phyloP scores from a whole-genome alignment of 2,329 filamentous ascomycete species.

The Colletotrichum higginsianum region DNA sequence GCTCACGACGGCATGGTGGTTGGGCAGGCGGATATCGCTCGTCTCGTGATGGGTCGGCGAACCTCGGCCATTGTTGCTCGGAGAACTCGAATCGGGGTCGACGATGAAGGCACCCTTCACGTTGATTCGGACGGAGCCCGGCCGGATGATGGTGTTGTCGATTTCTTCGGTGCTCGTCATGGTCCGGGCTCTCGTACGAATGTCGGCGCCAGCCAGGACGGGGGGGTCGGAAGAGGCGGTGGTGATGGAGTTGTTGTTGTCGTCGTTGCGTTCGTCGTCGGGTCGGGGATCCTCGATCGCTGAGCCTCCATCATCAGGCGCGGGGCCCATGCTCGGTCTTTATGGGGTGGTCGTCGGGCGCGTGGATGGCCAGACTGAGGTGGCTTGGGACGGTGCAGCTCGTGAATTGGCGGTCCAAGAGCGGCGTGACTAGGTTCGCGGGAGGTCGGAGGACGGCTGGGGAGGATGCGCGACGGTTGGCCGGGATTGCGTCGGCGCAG shows the following conservation, averaged over 20 bases:
- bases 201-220: constrained; percentile 23
- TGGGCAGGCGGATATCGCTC: constrained; percentile 94
- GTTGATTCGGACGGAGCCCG: constrained; percentile 90
- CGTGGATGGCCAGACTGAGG: constrained; percentile 22
- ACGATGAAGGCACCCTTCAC: constrained; percentile 97
- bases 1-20: constrained; percentile 95
- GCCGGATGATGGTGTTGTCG: constrained; percentile 72
- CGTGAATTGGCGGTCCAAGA: constrained; percentile 37
- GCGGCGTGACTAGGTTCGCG: constrained; percentile 23
- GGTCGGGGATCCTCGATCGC: constrained; percentile 34
- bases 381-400: constrained; percentile 34
- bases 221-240: constrained; percentile 19
- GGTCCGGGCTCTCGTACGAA: constrained; percentile 48
- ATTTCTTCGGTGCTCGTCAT: constrained; percentile 70
- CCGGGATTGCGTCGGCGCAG: constrained; percentile 22
- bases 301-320: constrained; percentile 38
- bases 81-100: constrained; percentile 78
- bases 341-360: constrained; percentile 33
- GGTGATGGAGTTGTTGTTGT: constrained; percentile 8
- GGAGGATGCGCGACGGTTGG: constrained; percentile 21
- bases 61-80: constrained; percentile 62
- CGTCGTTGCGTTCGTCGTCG: constrained; percentile 24
- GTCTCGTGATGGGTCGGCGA: constrained; percentile 76
- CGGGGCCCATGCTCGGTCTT: constrained; percentile 41
- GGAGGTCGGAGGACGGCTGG: constrained; percentile 34